These are phyloP conservation scores for Diaporthe citrichinensis DNA, from an alignment of 2,329 filamentous ascomycete species.

Conservation along the genomic window DNA sequence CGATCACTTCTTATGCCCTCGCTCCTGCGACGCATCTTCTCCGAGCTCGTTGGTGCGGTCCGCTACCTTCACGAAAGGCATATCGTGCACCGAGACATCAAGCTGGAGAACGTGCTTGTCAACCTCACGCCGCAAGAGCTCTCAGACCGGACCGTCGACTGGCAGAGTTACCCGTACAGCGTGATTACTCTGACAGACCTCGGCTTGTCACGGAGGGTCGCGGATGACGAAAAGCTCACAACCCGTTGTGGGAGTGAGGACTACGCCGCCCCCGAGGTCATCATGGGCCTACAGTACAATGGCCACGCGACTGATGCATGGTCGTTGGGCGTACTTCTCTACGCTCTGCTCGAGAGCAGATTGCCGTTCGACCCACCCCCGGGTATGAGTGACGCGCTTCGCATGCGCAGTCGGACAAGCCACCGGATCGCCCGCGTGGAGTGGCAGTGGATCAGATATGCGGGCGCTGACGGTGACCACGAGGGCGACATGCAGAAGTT, in stretches of 20 bases:
- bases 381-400: slow-evolving; percentile 80
- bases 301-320: slow-evolving; percentile 93
- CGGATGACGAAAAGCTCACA: slow-evolving; percentile 88
- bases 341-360: slow-evolving; percentile 92
- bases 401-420: slow-evolving; percentile 84
- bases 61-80: slow-evolving; percentile 86
- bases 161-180: slow-evolving; percentile 82
- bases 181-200: slow-evolving; percentile 92
- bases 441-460: slow-evolving; percentile 94
- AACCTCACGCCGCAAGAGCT: slow-evolving; percentile 82
- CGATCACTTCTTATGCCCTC: slow-evolving; percentile 75
- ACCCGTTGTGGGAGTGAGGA: slow-evolving; percentile 97
- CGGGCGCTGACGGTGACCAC: slow-evolving; percentile 88
- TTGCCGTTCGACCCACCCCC: slow-evolving; percentile 94
- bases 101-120: slow-evolving; percentile 91
- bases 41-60: slow-evolving; percentile 88
- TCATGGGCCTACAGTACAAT: slow-evolving; percentile 95
- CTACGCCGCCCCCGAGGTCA: slow-evolving; percentile 95
- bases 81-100: slow-evolving; percentile 97
- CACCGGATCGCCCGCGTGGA: slow-evolving; percentile 97
- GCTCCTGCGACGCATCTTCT: slow-evolving; percentile 87
- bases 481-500: slow-evolving; percentile 75
- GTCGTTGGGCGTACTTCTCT: slow-evolving; percentile 93
- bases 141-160: slow-evolving; percentile 74
- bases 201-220: slow-evolving; percentile 87